Base-by-base conservation (phyloP, 352 stramenopile species). In the Phytopythium ostracodes region DNA sequence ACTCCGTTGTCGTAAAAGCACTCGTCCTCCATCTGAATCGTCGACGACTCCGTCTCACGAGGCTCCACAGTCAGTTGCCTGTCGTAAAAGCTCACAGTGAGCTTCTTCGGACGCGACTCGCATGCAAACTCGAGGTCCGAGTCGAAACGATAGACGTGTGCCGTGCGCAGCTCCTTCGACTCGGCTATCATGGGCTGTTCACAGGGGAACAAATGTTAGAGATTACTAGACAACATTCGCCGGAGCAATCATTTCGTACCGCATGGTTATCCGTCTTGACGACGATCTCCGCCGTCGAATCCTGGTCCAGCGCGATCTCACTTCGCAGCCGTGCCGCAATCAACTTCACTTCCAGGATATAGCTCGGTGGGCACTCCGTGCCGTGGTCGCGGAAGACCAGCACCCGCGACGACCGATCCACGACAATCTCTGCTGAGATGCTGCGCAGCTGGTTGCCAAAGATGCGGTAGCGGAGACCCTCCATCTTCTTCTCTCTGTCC, bases 81-180 rank as follows among this genome's bases (percentile, higher is more conserved):
- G 62, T 92, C 79, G 54, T 79, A 94, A 25, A 92, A 77, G 38
- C 72, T 91, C 60, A 94, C 53, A 1, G 74, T 73, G 1, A 94
- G 72, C 52, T 84, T 87, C 62, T 85, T 88, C 10, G 86, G 86
- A 6, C 86, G 78, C 14, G 72, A 71, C 22, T 87, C 71, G 38
- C 70, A 88, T 6, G 80, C 75, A 63, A 94, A 91, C 64, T 91
- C 80, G 15, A 79, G 67, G 47, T 94, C 86, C 0, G 84, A 81
- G 55, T 94, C 82, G 36, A 94, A 94, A 7, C 86, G 84, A 67
- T 92, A 94, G 22, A 94, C 81, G 51, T 92, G 82, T 6, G 83
- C 76, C 29, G 79, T 94, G 43, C 87, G 87, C 12, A 88, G 60
- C 44, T 91, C 80, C 61, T 92, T 91, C 0, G 82, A 92, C 59